A percentile compares a stretch with the other conserved stretches of the same genome.
Evolutionary conservation across 129 eudicot species (phyloP).

Genomic region (Pulicaria dysenterica): DNA sequence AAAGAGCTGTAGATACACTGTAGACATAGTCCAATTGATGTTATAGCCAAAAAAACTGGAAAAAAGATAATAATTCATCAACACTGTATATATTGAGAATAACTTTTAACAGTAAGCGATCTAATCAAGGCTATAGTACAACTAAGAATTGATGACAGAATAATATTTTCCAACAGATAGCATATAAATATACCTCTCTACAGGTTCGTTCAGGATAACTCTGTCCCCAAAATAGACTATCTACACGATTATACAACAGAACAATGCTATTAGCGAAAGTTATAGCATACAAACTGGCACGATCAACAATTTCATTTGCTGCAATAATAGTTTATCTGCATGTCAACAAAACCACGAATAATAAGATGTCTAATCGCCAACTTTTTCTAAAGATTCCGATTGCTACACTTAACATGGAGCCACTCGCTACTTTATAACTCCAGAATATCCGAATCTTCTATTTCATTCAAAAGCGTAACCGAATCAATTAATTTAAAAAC

Average conservation of each 20-base stretch:
- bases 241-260: conserved; percentile 41
- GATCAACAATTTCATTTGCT: conserved; percentile 15
- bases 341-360: conserved; percentile 18
- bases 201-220: conserved; percentile 88
- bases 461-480: conserved; percentile 28
- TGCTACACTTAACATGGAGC: conserved; percentile 17
- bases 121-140: conserved; percentile 14
- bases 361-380: conserved; percentile 16
- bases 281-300: conserved; percentile 18
- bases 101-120: not conserved
- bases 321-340: conserved; percentile 9
- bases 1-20: not conserved
- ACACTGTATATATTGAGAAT: not conserved
- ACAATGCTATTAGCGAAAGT: not conserved
- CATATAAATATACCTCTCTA: conserved; percentile 68
- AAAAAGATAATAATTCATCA: not conserved
- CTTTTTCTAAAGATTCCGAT: conserved; percentile 30
- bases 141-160: conserved; percentile 7
- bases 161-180: conserved; percentile 1
- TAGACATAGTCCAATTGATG: not conserved
- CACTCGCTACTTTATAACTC: conserved; percentile 32
- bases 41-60: not conserved
- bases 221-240: conserved; percentile 84
- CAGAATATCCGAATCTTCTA: conserved; percentile 34
- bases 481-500: conserved; percentile 30